Evolutionary conservation across 345 rosid genomes (phyloP), one percentile per base, ranked within the genome.

Genomic region (Gossypium rotundifolium): DNA sequence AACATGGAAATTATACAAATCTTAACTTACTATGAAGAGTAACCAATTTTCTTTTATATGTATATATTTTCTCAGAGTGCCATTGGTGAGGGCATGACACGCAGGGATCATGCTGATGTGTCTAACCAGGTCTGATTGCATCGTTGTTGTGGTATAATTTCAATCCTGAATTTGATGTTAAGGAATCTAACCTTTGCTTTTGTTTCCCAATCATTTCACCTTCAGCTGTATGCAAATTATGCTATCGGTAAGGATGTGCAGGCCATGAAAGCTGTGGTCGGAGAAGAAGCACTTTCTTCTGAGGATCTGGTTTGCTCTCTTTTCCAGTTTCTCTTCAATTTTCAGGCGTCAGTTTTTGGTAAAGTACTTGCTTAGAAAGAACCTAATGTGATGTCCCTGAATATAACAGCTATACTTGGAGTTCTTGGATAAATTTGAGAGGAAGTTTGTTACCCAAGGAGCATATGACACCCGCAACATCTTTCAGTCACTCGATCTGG

Each of bases 211-310:
- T 29, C 73, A 16, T 52, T 51, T 25, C 45, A 11, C 53, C 61
- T 75, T 66, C 90, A 93, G 98, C 80, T 94, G 62, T 94, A 94
- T 81, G 98, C 98, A 72, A 94, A 94, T 79, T 90, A 94, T 75
- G 97, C 97, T 27, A 94, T 92, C 74, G 98, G 98, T 66, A 92
- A 94, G 82, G 98, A 94, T 78, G 97, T 94, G 12, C 97, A 94
- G 83, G 98, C 98, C 60, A 94, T 94, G 98, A 90, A 94, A 84
- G 97, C 97, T 67, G 98, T 94, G 81, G 98, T 94, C 17, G 98
- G 98, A 89, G 98, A 92, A 79, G 98, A 94, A 90, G 98, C 98
- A 23, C 97, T 94, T 73, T 94, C 97, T 72, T 90, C 97, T 4
- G 98, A 94, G 86, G 98, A 94, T 75, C 83, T 94, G 98, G 98